phyloP scores from a whole-genome alignment of 768 basidiomycete genomes.

The Agaricus sinodeliciosus region DNA sequence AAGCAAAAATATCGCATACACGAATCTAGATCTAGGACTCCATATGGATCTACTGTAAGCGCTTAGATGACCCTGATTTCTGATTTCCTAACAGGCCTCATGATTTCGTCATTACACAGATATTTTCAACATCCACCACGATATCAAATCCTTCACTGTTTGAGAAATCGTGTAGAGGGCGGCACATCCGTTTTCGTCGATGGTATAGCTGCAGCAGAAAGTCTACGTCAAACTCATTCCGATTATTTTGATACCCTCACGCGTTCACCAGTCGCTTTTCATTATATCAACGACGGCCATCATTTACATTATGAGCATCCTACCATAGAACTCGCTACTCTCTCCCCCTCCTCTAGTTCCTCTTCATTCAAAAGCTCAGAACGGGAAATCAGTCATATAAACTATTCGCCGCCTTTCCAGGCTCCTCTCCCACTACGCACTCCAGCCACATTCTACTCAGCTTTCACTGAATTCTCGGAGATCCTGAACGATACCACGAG shows the following conservation, averaged over 20 bases:
- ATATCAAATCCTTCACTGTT: slow-evolving; percentile 88
- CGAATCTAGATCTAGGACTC: slow-evolving; percentile 78
- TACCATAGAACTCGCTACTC: slow-evolving; percentile 57
- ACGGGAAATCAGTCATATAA: slow-evolving; percentile 54
- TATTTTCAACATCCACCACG: slow-evolving; percentile 90
- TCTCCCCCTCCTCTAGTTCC: slow-evolving; percentile 12
- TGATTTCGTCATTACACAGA: slow-evolving; percentile 28
- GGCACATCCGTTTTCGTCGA: slow-evolving; percentile 88
- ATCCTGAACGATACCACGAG: slow-evolving; percentile 46
- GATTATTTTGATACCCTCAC: slow-evolving; percentile 53
- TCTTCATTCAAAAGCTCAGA: slow-evolving; percentile 8
- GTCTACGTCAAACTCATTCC: slow-evolving; percentile 40
- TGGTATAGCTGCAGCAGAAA: slow-evolving; percentile 54
- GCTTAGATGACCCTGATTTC: neutral
- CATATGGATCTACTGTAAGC: slow-evolving; percentile 91
- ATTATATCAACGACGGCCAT: slow-evolving; percentile 88
- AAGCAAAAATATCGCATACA: slow-evolving; percentile 92
- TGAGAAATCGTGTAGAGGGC: slow-evolving; percentile 78
- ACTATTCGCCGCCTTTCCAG: slow-evolving; percentile 95
- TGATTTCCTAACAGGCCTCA: too few species aligned
- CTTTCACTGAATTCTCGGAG: slow-evolving; percentile 54
- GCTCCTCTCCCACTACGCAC: slow-evolving; percentile 60
- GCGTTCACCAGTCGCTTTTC: slow-evolving; percentile 68
- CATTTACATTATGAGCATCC: slow-evolving; percentile 69
- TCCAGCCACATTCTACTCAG: slow-evolving; percentile 51